Evolutionary conservation across 2,329 filamentous ascomycete genomes (phyloP).

Genomic region (Sporothrix phasma): DNA sequence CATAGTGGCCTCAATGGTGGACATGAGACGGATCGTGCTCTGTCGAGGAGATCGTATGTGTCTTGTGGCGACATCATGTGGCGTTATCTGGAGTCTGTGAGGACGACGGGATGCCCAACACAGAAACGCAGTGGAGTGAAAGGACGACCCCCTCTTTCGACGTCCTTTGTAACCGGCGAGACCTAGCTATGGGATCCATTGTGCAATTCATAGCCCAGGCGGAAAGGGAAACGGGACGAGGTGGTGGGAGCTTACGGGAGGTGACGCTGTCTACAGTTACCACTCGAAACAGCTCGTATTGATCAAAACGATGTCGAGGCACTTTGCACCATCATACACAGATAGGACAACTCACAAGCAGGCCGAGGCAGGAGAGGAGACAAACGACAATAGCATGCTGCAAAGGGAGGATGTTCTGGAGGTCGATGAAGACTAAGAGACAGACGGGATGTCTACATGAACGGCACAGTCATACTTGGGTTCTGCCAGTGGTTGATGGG

Average conservation of each 20-base stretch:
- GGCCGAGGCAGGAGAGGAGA: neutral
- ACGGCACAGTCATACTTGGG: neutral
- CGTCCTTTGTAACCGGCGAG: neutral
- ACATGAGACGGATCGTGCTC: neutral
- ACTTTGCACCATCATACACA: neutral
- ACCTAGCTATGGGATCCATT: neutral
- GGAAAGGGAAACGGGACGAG: neutral
- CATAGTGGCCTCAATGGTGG: neutral
- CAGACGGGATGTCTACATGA: neutral
- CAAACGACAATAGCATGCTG: neutral
- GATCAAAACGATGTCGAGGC: neutral
- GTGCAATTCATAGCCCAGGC: neutral
- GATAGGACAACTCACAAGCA: neutral
- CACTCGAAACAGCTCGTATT: neutral
- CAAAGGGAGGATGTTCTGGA: too few species aligned
- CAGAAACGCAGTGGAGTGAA: too few species aligned
- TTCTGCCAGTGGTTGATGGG: too few species aligned
- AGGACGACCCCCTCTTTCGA: too few species aligned
- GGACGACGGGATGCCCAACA: neutral
- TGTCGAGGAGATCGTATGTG: neutral
- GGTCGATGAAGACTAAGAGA: neutral
- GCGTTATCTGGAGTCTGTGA: neutral
- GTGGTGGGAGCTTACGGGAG: neutral
- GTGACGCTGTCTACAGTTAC: neutral
- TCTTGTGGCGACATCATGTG: too few species aligned